A percentile compares a stretch with the other conserved stretches of the same genome.
Evolutionary conservation across 192 early-diverging fungal species (phyloP).

Genomic region (Linnemannia exigua): DNA sequence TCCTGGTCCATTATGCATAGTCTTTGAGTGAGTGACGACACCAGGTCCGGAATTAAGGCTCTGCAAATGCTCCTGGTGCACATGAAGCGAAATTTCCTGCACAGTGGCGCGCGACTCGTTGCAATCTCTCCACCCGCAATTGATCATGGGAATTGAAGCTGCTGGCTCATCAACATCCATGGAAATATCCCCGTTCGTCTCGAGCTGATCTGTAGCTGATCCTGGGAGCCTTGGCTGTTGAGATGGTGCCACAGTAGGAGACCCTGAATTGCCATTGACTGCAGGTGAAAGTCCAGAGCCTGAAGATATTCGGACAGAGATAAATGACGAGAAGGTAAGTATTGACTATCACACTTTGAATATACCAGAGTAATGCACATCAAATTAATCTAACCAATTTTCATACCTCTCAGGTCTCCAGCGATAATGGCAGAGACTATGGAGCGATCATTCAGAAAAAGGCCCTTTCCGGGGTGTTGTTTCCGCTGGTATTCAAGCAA

Average conservation of each 20-base stretch:
- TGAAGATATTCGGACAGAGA: background rate
- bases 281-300: slow-evolving; percentile 28
- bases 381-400: background rate
- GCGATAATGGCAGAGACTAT: slow-evolving; percentile 30
- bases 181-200: background rate
- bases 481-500: slow-evolving; percentile 18
- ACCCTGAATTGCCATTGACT: background rate
- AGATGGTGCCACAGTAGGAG: background rate
- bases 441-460: slow-evolving; percentile 23
- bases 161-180: background rate
- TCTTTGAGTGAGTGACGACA: background rate
- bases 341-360: background rate
- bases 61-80: slow-evolving; percentile 23
- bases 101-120: background rate
- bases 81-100: slow-evolving; percentile 30
- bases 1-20: background rate
- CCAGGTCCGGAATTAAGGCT: background rate
- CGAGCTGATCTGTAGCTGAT: background rate
- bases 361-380: background rate
- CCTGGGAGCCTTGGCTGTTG: background rate
- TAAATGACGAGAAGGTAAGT: background rate
- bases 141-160: background rate
- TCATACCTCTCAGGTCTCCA: slow-evolving; percentile 29
- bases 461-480: slow-evolving; percentile 1
- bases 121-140: slow-evolving; percentile 31